These are phyloP conservation scores for Cutaneotrichosporon sp. DNA, from an alignment of 1,284 basidiomycete genomes.

Conservation along the genomic window DNA sequence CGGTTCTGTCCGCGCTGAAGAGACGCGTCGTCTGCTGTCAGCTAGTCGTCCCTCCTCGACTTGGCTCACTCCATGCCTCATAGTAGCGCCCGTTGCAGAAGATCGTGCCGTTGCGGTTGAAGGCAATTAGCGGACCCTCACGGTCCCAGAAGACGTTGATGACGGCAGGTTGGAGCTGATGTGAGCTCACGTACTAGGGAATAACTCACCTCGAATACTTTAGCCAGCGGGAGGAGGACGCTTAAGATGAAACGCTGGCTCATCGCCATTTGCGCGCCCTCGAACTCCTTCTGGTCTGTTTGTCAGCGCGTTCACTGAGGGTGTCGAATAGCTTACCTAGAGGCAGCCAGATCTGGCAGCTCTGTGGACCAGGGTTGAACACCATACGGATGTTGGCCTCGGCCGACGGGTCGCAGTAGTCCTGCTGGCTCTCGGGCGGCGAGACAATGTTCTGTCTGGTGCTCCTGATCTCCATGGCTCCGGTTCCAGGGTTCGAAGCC, in stretches of 20 bases:
- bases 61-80: slow-evolving; percentile 75
- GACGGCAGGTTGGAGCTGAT: slow-evolving; percentile 57
- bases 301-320: not conserved
- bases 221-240: slow-evolving; percentile 54
- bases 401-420: slow-evolving; percentile 79
- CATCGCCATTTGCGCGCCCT: slow-evolving; percentile 33
- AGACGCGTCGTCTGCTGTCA: slow-evolving; percentile 56
- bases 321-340: slow-evolving; percentile 58
- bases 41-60: slow-evolving; percentile 61
- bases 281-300: slow-evolving; percentile 26
- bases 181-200: not conserved
- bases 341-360: slow-evolving; percentile 63
- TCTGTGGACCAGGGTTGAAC: slow-evolving; percentile 23
- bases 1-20: slow-evolving; percentile 3
- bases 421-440: slow-evolving; percentile 71
- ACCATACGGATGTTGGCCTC: slow-evolving; percentile 59
- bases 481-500: slow-evolving; percentile 59
- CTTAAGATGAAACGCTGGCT: slow-evolving; percentile 65
- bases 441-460: slow-evolving; percentile 68
- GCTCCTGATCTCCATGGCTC: slow-evolving; percentile 54
- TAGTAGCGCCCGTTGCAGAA: slow-evolving; percentile 89
- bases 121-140: slow-evolving; percentile 80
- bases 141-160: slow-evolving; percentile 86
- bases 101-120: slow-evolving; percentile 85
- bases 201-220: slow-evolving; percentile 41